Evolutionary conservation across 1,139 yeast genomes (phyloP).

Genomic region (Suhomyces coccinellae): DNA sequence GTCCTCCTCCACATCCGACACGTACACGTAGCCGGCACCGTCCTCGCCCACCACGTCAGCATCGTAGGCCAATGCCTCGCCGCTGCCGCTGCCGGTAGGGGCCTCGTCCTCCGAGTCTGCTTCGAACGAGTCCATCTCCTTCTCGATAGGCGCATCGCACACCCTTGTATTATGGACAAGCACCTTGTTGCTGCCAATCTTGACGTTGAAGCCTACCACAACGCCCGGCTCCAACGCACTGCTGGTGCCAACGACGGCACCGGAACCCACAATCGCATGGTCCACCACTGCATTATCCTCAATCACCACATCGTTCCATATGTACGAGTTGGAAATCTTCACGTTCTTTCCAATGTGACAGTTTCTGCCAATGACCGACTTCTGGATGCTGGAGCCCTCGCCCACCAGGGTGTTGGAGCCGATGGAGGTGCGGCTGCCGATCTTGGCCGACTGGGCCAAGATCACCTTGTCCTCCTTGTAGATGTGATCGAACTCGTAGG

Average conservation of each 20-base stretch:
- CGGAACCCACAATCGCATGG: slow-evolving; percentile 68
- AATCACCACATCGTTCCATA: slow-evolving; percentile 81
- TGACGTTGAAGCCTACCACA: slow-evolving; percentile 77
- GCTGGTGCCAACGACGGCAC: slow-evolving; percentile 53
- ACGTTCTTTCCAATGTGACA: slow-evolving; percentile 84
- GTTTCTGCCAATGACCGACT: slow-evolving; percentile 80
- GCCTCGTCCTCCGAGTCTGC: slow-evolving; percentile 24
- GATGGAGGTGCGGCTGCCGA: slow-evolving; percentile 74
- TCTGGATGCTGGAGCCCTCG: slow-evolving; percentile 53
- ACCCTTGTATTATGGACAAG: slow-evolving; percentile 55
- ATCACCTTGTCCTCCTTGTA: slow-evolving; percentile 83
- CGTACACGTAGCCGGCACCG: slow-evolving; percentile 61
- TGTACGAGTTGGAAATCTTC: slow-evolving; percentile 65
- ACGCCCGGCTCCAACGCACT: slow-evolving; percentile 62
- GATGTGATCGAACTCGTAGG: slow-evolving; percentile 79
- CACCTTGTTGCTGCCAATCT: slow-evolving; percentile 52
- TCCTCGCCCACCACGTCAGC: slow-evolving; percentile 53
- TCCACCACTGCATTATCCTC: slow-evolving; percentile 62
- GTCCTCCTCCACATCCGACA: slow-evolving; percentile 43
- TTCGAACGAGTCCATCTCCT: slow-evolving; percentile 27
- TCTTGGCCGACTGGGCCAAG: slow-evolving; percentile 87
- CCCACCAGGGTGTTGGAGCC: slow-evolving; percentile 73
- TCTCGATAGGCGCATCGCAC: slow-evolving; percentile 47
- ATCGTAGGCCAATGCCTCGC: slow-evolving; percentile 24
- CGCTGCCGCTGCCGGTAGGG: neutral